Conservation (phyloP, 805 yeast species). For the Kluyveromyces dobzhanskii region DNA sequence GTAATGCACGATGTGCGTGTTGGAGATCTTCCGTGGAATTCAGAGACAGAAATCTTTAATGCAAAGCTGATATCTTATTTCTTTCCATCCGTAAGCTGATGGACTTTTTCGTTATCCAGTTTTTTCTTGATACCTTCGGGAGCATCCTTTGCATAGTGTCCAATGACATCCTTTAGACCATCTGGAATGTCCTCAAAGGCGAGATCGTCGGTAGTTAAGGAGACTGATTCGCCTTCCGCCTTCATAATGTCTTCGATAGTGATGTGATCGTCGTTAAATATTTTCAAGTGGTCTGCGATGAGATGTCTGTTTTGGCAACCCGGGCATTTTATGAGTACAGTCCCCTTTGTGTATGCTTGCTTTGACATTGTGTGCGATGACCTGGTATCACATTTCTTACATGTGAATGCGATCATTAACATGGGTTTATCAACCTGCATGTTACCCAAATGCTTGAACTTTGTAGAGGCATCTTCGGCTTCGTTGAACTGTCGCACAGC, state of each 20-base stretch:
- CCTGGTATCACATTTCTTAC: conserved; percentile 76
- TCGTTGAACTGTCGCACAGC: not conserved
- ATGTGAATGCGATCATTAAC: conserved; percentile 83
- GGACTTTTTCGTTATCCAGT: conserved; percentile 15
- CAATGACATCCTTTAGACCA: conserved; percentile 32
- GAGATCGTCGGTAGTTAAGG: conserved; percentile 56
- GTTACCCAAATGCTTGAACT: conserved; percentile 6
- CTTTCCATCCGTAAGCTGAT: conserved; percentile 10
- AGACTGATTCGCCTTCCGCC: conserved; percentile 68
- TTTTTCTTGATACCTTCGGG: conserved; percentile 34
- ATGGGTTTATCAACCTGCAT: conserved; percentile 66
- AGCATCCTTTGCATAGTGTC: conserved; percentile 63
- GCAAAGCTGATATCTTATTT: no score
- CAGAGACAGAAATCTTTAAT: no score
- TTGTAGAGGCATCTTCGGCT: not conserved
- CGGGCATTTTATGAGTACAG: conserved; percentile 87
- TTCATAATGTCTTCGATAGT: conserved; percentile 73
- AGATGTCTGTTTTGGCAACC: conserved; percentile 81
- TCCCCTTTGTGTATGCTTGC: conserved; percentile 81
- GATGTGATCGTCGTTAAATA: conserved; percentile 65
- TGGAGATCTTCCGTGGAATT: no score
- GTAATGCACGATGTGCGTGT: no score
- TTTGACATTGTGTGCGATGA: conserved; percentile 88
- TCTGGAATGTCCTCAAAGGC: conserved; percentile 37
- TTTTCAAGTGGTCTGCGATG: conserved; percentile 81